Conservation (phyloP, 1,284 basidiomycete species). For the Moniliella sp. region DNA sequence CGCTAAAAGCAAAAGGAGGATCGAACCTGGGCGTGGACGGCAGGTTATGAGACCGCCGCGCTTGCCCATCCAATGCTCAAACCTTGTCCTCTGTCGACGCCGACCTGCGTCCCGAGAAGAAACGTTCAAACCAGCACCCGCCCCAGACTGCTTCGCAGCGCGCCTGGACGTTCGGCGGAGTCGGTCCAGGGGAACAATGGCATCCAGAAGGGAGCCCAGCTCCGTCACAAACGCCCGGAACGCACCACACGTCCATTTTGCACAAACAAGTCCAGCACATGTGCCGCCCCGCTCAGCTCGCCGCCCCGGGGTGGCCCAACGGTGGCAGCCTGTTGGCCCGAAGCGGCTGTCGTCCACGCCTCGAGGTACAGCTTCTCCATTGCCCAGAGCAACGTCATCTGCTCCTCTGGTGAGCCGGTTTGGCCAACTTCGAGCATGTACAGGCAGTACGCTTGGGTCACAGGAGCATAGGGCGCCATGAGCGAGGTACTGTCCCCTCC, state of each 20-base stretch:
- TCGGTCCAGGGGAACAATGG: slow-evolving; percentile 4
- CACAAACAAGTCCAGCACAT: too few relatives aligned
- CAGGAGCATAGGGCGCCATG: background rate
- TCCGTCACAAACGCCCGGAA: slow-evolving; percentile 46
- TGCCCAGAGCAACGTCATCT: slow-evolving; percentile 51
- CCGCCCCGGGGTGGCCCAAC: background rate
- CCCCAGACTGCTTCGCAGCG: slow-evolving; percentile 1
- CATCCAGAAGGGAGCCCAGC: slow-evolving; percentile 42
- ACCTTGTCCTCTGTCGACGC: background rate
- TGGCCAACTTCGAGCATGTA: slow-evolving; percentile 45
- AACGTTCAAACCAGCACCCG: slow-evolving; percentile 1
- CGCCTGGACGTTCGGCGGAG: background rate
- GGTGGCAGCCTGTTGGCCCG: background rate
- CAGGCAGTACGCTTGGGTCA: slow-evolving; percentile 43
- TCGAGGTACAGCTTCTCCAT: slow-evolving; percentile 53
- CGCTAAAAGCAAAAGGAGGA: too few relatives aligned
- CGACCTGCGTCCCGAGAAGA: slow-evolving; percentile 3
- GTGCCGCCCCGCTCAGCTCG: background rate
- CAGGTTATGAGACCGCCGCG: too few relatives aligned
- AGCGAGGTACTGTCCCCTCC: background rate
- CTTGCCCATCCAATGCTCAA: too few relatives aligned
- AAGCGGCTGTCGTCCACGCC: slow-evolving; percentile 38
- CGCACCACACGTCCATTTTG: slow-evolving; percentile 47
- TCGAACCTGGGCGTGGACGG: too few relatives aligned
- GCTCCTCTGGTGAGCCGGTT: slow-evolving; percentile 42